Percentiles rank a stretch among this genome's conserved stretches.
These are phyloP conservation scores for Leccinum subgranulosum DNA, from an alignment of 768 basidiomycete species.

Conservation along the genomic window DNA sequence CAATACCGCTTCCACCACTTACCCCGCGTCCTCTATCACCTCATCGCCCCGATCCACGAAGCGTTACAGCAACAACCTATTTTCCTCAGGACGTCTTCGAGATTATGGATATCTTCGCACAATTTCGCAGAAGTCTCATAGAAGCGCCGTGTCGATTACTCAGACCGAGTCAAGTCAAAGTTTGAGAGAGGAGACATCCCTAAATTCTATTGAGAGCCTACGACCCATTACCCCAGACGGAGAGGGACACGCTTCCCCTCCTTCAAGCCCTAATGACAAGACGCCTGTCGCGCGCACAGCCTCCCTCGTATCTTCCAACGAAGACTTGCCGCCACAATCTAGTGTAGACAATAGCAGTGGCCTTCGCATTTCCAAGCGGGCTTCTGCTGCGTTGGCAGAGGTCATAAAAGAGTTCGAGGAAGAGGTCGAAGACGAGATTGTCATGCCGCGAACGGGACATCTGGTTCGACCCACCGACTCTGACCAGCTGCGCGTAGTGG, in stretches of 20 bases:
- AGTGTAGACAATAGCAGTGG: slow-evolving; percentile 10
- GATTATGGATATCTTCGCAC: slow-evolving; percentile 71
- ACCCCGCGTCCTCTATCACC: slow-evolving; percentile 38
- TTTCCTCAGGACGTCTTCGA: slow-evolving; percentile 74
- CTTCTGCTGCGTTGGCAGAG: slow-evolving; percentile 71
- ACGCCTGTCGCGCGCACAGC: slow-evolving; percentile 40
- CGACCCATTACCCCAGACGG: slow-evolving; percentile 58
- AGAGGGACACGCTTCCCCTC: slow-evolving; percentile 37
- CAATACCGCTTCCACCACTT: slow-evolving; percentile 34
- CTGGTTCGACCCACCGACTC: slow-evolving; percentile 38
- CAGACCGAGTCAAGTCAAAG: slow-evolving; percentile 45
- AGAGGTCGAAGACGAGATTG: slow-evolving; percentile 72
- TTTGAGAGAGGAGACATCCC: slow-evolving; percentile 43
- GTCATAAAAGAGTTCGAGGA: slow-evolving; percentile 77
- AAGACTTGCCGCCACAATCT: slow-evolving; percentile 22
- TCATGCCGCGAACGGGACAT: slow-evolving; percentile 61
- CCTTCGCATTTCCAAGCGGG: slow-evolving; percentile 44
- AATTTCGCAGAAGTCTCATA: slow-evolving; percentile 42
- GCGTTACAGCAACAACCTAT: slow-evolving; percentile 84
- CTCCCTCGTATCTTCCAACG: slow-evolving; percentile 37
- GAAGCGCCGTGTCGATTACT: slow-evolving; percentile 40
- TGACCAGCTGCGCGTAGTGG: slow-evolving; percentile 21
- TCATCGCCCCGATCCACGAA: slow-evolving; percentile 51
- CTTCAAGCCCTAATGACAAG: slow-evolving; percentile 43
- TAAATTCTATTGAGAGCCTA: slow-evolving; percentile 44